Conservation (phyloP, 2,329 filamentous ascomycete genomes). For the Alternaria brassicae region DNA sequence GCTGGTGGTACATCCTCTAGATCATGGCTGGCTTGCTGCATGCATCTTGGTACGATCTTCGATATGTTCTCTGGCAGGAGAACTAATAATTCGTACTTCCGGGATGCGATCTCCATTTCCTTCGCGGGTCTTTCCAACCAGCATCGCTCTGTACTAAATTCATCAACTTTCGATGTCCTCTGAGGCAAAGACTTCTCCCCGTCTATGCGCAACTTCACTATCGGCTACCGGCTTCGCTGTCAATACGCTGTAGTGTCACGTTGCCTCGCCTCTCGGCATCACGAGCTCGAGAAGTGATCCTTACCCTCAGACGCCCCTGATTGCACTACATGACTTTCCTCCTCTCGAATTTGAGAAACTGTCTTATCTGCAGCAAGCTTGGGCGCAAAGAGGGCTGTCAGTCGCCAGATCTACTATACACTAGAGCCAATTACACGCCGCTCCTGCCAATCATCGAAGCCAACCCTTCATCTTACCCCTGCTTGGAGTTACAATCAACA, state of each 20-base stretch:
- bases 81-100: background rate
- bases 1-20: slow-evolving; percentile 9
- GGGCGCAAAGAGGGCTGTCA: slow-evolving; percentile 19
- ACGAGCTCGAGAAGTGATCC: slow-evolving; percentile 27
- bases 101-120: background rate
- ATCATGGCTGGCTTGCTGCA: slow-evolving; percentile 5
- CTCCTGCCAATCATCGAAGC: background rate
- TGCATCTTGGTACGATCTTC: background rate
- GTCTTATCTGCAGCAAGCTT: slow-evolving; percentile 23
- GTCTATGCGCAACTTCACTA: background rate
- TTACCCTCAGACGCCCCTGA: slow-evolving; percentile 28
- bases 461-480: slow-evolving; percentile 14
- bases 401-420: slow-evolving; percentile 11
- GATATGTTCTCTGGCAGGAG: background rate
- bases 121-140: background rate
- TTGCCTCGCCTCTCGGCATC: slow-evolving; percentile 24
- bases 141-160: background rate
- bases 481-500: slow-evolving; percentile 31
- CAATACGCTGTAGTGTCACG: slow-evolving; percentile 30
- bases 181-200: background rate
- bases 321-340: slow-evolving; percentile 27
- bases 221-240: slow-evolving; percentile 19
- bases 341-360: slow-evolving; percentile 25
- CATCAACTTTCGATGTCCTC: background rate
- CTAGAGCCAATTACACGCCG: background rate